Evolutionary conservation across 1,284 basidiomycete genomes (phyloP), one percentile per base, ranked within the genome.

Genomic region (Kalmanozyma brasiliensis): DNA sequence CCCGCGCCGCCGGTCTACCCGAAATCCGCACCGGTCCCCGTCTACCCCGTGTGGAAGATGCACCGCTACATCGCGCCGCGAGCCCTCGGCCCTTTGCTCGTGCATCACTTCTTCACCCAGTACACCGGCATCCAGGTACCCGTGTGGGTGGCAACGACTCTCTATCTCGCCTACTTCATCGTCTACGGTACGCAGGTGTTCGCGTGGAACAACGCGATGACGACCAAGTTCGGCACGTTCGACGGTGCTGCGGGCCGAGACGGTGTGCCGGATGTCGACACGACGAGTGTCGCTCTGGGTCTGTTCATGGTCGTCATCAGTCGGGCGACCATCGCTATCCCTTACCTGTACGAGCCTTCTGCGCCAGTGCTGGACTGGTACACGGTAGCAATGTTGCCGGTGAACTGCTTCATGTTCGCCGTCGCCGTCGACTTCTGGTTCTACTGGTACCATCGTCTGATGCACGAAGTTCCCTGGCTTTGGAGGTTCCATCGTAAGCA

Each of bases 381-480:
- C 4, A 60, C 68, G 2, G 17, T 62, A 0, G 16, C 60, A 0
- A 71, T 65, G 70, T 17, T 71, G 1, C 71, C 67, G 3, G 2
- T 76, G 13, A 69, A 73, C 41, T 45, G 59, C n/a, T 65, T 44
- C 8, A 38, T 68, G 32, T 73, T 63, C 22, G 60, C 61, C 4
- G 32, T 67, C 5, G 49, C 62, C 17, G 57, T 70, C 10, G 73
- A 76, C 60, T 77, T 77, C 33, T 79, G 59, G 52, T 80, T 77
- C 63, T 80, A 77, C 71, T 68, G 65, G 63, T 74, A 74, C 38
- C 79, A 79, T 41, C 72, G 76, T 13, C 33, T 52, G 3, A 74
- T 76, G 70, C 79, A 79, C 49, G 73, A 77, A 40, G 53, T 63
- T 2, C 35, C 56, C 7, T 51, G 32, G 16, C 35, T 74, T 0